Evolutionary conservation across 305 asterid genomes (phyloP).

Genomic region (Fraxinus baroniana): DNA sequence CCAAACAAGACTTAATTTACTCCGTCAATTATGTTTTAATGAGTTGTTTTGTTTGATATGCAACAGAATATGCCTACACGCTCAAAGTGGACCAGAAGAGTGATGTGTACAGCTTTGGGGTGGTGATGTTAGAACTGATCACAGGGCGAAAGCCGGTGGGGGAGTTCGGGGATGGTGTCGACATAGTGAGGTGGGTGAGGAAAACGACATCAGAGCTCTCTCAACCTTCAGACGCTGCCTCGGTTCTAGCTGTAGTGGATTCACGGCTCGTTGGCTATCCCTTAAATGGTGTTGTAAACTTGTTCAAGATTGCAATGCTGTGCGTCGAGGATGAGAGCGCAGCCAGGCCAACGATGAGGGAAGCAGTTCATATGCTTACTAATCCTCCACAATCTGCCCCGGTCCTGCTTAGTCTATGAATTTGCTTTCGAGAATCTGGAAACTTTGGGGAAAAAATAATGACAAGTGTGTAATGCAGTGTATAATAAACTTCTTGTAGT

Average conservation of each 20-base stretch:
- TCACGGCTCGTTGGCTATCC: slow-evolving; percentile 64
- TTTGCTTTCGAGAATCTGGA: neutral
- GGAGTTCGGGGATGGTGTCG: slow-evolving; percentile 86
- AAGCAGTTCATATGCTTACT: slow-evolving; percentile 73
- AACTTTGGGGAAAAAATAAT: neutral
- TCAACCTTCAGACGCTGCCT: slow-evolving; percentile 64
- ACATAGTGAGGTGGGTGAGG: slow-evolving; percentile 80
- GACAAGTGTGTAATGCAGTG: neutral
- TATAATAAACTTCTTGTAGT: neutral
- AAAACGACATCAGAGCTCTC: slow-evolving; percentile 50
- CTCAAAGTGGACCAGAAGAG: slow-evolving; percentile 75
- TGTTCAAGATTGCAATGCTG: slow-evolving; percentile 85
- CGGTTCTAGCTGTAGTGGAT: slow-evolving; percentile 69
- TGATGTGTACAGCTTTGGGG: slow-evolving; percentile 87
- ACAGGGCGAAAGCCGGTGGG: slow-evolving; percentile 82
- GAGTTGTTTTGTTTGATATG: neutral
- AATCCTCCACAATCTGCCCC: slow-evolving; percentile 40
- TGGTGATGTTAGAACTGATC: slow-evolving; percentile 68
- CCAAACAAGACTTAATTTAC: neutral
- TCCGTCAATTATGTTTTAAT: neutral
- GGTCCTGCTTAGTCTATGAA: slow-evolving; percentile 20
- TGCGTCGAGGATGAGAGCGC: slow-evolving; percentile 86
- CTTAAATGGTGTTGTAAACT: slow-evolving; percentile 41
- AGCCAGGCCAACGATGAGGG: slow-evolving; percentile 75
- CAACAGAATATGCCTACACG: slow-evolving; percentile 84